A percentile compares a stretch with the other conserved stretches of the same genome.
These are phyloP conservation scores for Batkoa obscura DNA, from an alignment of 371 early-diverging fungal species.

Conservation along the genomic window DNA sequence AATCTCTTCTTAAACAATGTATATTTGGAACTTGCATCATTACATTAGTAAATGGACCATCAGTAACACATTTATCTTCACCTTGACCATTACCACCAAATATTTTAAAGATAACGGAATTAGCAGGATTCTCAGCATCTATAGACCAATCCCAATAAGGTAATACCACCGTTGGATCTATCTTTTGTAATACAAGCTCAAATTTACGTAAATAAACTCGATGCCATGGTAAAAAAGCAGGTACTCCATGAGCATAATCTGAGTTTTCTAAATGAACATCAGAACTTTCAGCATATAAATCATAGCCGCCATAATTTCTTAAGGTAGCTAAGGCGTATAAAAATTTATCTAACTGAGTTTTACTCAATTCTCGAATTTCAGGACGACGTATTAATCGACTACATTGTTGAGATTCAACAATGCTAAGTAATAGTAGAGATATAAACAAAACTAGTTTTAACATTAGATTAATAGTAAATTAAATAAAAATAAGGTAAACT, in stretches of 20 bases:
- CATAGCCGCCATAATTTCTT: background rate
- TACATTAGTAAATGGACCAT: constrained; percentile 9
- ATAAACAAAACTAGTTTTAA: no score
- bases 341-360: background rate
- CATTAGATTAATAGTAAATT: no score
- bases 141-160: constrained; percentile 34
- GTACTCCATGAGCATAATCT: background rate
- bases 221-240: constrained; percentile 6
- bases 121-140: constrained; percentile 11
- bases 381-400: background rate
- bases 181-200: background rate
- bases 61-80: constrained; percentile 10
- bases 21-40: constrained; percentile 1
- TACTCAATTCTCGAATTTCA: background rate
- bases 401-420: no score
- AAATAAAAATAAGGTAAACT: no score
- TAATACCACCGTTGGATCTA: constrained; percentile 11
- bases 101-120: background rate
- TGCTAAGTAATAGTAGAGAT: no score
- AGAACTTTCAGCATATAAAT: background rate
- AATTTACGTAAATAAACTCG: background rate
- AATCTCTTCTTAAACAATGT: constrained; percentile 14
- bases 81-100: constrained; percentile 12
- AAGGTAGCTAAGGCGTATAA: background rate
- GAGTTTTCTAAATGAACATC: background rate